These are phyloP conservation scores for Torrubiella hemipterigena DNA, from an alignment of 2,329 filamentous ascomycete genomes.

Conservation along the genomic window DNA sequence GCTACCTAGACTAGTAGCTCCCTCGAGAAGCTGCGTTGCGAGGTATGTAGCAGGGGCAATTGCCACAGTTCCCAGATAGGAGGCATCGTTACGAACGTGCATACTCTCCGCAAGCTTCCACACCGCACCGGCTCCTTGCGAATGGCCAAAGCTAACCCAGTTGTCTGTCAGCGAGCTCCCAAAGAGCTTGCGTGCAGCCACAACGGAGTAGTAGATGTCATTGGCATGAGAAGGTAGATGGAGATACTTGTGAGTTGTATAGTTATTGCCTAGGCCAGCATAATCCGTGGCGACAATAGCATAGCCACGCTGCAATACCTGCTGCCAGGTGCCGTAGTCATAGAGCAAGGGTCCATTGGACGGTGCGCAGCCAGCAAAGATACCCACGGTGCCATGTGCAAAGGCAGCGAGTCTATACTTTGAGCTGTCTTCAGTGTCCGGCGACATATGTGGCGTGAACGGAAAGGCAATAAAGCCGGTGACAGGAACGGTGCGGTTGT, in stretches of 20 bases:
- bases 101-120: slow-evolving; percentile 11
- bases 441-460: background rate
- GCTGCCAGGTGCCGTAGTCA: slow-evolving; percentile 8
- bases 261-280: slow-evolving; percentile 11
- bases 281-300: slow-evolving; percentile 12
- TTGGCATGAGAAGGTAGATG: slow-evolving; percentile 7
- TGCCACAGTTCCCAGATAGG: slow-evolving; percentile 9
- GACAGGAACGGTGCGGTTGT: slow-evolving; percentile 5
- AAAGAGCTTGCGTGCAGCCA: slow-evolving; percentile 6
- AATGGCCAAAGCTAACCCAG: slow-evolving; percentile 9
- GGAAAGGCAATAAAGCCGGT: slow-evolving; percentile 8
- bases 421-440: background rate
- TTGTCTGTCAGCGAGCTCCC: slow-evolving; percentile 3
- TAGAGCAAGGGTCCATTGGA: slow-evolving; percentile 6
- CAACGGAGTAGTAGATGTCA: slow-evolving; percentile 9
- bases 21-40: slow-evolving; percentile 4
- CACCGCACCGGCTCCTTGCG: slow-evolving; percentile 9
- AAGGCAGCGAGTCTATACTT: slow-evolving; percentile 6
- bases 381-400: slow-evolving; percentile 9
- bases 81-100: slow-evolving; percentile 4
- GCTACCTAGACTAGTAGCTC: background rate
- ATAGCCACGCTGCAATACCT: slow-evolving; percentile 6
- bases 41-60: slow-evolving; percentile 7
- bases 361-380: slow-evolving; percentile 9
- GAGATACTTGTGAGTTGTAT: slow-evolving; percentile 9